Evolutionary conservation across 805 yeast species (phyloP).

Genomic region (Saturnispora serradocipensis): DNA sequence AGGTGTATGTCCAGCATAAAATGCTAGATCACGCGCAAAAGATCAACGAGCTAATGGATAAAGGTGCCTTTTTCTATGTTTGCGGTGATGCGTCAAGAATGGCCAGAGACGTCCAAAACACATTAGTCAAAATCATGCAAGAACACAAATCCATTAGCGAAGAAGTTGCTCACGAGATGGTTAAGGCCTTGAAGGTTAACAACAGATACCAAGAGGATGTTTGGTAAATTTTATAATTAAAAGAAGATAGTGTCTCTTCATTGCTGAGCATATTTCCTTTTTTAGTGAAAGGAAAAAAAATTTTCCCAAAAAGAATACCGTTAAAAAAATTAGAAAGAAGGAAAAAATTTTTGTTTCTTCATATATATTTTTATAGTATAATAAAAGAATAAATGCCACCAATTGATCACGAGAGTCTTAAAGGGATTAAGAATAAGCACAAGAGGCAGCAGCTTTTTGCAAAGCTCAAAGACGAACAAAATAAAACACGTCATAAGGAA

Average conservation of each 20-base stretch:
- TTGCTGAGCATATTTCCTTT: slow-evolving; percentile 1
- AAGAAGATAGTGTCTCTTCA: not conserved
- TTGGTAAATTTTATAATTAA: slow-evolving; percentile 46
- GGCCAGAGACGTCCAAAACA: slow-evolving; percentile 81
- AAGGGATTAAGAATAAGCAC: slow-evolving; percentile 60
- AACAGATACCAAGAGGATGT: slow-evolving; percentile 94
- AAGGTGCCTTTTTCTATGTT: slow-evolving; percentile 79
- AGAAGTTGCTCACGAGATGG: slow-evolving; percentile 55
- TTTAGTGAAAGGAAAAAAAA: not conserved
- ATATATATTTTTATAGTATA: not conserved
- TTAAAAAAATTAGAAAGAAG: not conserved
- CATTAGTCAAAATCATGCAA: slow-evolving; percentile 52
- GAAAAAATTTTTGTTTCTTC: not conserved
- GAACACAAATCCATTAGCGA: slow-evolving; percentile 35
- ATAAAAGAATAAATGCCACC: slow-evolving; percentile 15
- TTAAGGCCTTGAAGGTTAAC: slow-evolving; percentile 65
- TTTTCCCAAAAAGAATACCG: not conserved
- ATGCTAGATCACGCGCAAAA: slow-evolving; percentile 38
- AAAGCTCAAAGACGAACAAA: slow-evolving; percentile 61
- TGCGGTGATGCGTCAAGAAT: slow-evolving; percentile 91
- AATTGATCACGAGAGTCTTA: slow-evolving; percentile 32
- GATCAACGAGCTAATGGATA: slow-evolving; percentile 36
- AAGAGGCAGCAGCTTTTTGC: slow-evolving; percentile 73
- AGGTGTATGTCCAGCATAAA: slow-evolving; percentile 80
- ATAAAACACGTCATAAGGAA: slow-evolving; percentile 66